Percentiles rank a stretch among this genome's conserved stretches.
phyloP scores from a whole-genome alignment of 2,329 filamentous ascomycete species.

The Diaporthe amygdali region DNA sequence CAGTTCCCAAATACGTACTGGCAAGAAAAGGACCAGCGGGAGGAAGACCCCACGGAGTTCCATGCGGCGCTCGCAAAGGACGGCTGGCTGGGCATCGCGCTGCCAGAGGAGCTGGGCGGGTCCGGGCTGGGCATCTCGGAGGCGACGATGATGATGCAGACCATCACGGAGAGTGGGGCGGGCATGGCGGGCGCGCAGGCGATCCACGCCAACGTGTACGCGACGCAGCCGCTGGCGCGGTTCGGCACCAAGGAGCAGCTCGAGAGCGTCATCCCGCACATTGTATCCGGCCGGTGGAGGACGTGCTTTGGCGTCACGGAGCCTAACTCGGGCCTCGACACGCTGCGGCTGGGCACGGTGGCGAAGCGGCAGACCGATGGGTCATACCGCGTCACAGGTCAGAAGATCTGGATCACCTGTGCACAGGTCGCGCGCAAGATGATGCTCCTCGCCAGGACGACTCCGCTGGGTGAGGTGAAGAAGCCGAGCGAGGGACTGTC shows the following conservation, averaged over 20 bases:
- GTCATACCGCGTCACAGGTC: constrained; percentile 72
- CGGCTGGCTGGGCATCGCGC: constrained; percentile 82
- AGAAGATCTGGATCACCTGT: constrained; percentile 91
- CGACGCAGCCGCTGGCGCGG: constrained; percentile 75
- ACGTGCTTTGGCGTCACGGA: constrained; percentile 88
- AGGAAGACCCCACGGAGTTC: constrained; percentile 75
- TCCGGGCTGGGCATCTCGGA: constrained; percentile 79
- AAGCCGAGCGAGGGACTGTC: constrained; percentile 79
- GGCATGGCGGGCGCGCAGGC: constrained; percentile 75
- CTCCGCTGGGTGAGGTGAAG: constrained; percentile 66
- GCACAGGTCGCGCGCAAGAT: constrained; percentile 84
- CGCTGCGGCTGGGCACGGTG: constrained; percentile 69
- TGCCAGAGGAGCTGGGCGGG: constrained; percentile 77
- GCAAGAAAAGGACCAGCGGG: constrained; percentile 73
- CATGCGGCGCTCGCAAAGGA: constrained; percentile 76
- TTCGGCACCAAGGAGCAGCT: constrained; percentile 73
- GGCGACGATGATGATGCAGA: constrained; percentile 87
- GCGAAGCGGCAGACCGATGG: constrained; percentile 61
- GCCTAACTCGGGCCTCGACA: constrained; percentile 81
- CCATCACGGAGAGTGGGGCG: constrained; percentile 77
- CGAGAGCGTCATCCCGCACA: constrained; percentile 67
- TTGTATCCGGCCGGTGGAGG: constrained; percentile 74
- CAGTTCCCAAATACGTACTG: constrained; percentile 78
- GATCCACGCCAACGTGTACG: constrained; percentile 73
- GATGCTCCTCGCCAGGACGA: constrained; percentile 82